Base-by-base conservation (phyloP, 768 basidiomycete genomes). In the Trametes villosa region DNA sequence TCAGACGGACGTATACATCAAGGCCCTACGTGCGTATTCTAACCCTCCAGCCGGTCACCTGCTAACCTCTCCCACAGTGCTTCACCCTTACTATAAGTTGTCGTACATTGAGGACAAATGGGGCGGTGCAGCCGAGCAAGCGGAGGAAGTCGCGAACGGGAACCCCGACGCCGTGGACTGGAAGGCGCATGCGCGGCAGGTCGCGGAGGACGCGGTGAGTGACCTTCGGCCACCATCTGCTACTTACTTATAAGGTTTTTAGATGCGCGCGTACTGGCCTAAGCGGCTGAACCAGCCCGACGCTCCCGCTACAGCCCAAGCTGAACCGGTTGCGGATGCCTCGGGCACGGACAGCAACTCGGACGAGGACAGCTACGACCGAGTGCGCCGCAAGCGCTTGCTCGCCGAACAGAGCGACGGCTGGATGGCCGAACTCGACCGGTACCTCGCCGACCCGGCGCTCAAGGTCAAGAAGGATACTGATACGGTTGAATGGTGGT, bases 41-140 rank as follows among this genome's bases (percentile, higher is more conserved):
- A 7, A 13, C 33, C 8, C 33, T 34, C 13, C 8, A 7, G 13
- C 13, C 33, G 33, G 13, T 13, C 13, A 34, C 7, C 13, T 34
- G 8, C 33, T 34, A 7, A 13, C 13, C 33, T 34, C 13, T 34
- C n/a, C n/a, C n/a, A 34, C 13, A 34, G 33, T 34, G 8, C 33
- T 34, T 7, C 71, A 76, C 36, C 74, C 69, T 0, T 76, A 74
- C 51, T 75, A 67, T 29, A 45, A 56, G n/a, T 29, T 56, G 4
- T 6, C 9, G 2, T 56, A 56, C 22, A 56, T 56, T 9, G 44
- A 47, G 9, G 12, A 33, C 2, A 4, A 56, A n/a, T 56, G 54
- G 54, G 54, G 42, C 11, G 54, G 54, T 2, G 44, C 29, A 20
- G 30, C 29, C 4, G 54, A 56, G 24, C 41, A 56, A 11, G 26